These are phyloP conservation scores for Parmales sp. DNA, from an alignment of 108 stramenopile species.

Conservation along the genomic window DNA sequence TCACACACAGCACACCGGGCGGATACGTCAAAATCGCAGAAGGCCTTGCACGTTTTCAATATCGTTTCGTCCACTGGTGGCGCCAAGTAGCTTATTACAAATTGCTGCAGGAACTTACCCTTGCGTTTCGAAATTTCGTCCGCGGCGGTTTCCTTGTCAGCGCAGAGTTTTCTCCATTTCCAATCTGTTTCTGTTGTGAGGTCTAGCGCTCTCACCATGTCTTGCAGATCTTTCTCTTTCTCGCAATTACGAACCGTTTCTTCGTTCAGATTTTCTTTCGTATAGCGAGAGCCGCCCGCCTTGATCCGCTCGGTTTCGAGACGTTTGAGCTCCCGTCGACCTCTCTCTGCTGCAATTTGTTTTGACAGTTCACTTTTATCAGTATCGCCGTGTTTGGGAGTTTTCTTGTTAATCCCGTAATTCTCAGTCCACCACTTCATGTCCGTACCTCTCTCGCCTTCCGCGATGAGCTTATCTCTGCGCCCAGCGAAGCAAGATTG, in stretches of 20 bases:
- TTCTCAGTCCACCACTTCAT: slow-evolving; percentile 11
- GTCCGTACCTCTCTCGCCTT: neutral
- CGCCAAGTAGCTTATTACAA: neutral
- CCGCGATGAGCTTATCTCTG: neutral
- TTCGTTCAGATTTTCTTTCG: neutral
- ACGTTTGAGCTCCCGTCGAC: neutral
- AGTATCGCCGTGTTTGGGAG: neutral
- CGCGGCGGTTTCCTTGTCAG: neutral
- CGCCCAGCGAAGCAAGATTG: too few relatives aligned
- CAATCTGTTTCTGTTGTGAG: neutral
- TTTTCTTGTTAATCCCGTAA: neutral
- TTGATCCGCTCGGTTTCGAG: neutral
- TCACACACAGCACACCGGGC: neutral
- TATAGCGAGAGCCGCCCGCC: neutral
- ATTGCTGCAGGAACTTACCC: slow-evolving; percentile 2
- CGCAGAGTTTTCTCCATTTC: neutral
- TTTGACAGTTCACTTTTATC: neutral
- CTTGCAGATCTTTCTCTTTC: neutral
- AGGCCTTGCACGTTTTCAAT: neutral
- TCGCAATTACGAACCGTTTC: neutral
- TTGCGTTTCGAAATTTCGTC: neutral
- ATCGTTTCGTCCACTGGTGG: neutral
- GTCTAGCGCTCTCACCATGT: neutral
- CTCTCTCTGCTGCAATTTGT: neutral
- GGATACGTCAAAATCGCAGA: neutral